These are phyloP conservation scores for Podospora fimiseda DNA, from an alignment of 495 filamentous ascomycete species.

Conservation along the genomic window DNA sequence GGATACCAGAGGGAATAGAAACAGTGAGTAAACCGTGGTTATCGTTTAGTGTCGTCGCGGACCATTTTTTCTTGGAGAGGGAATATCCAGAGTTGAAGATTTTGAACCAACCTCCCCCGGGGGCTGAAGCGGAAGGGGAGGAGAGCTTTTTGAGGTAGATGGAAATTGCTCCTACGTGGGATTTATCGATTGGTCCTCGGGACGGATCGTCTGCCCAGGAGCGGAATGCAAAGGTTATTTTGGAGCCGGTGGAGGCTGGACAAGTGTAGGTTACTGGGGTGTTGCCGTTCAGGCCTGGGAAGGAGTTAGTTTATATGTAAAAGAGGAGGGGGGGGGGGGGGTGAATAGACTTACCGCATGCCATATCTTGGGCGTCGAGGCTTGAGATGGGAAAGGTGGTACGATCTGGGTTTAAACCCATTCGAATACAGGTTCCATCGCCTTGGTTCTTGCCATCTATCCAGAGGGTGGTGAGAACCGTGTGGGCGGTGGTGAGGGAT, in stretches of 20 bases:
- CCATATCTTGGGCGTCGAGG: slow-evolving; percentile 52
- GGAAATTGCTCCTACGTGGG: slow-evolving; percentile 64
- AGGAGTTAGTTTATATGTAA: slow-evolving; percentile 2
- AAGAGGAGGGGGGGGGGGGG: neutral
- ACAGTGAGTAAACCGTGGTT: slow-evolving; percentile 58
- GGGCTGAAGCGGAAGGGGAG: slow-evolving; percentile 32
- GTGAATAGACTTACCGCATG: slow-evolving; percentile 56
- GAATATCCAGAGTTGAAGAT: slow-evolving; percentile 65
- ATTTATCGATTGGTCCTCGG: slow-evolving; percentile 51
- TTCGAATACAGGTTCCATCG: slow-evolving; percentile 63
- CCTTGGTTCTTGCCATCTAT: slow-evolving; percentile 60
- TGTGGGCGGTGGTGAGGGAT: slow-evolving; percentile 47
- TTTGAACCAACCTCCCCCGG: slow-evolving; percentile 74
- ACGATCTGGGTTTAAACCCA: slow-evolving; percentile 43
- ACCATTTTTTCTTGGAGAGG: slow-evolving; percentile 47
- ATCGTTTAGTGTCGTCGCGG: slow-evolving; percentile 58
- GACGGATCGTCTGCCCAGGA: slow-evolving; percentile 49
- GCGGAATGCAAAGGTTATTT: slow-evolving; percentile 58
- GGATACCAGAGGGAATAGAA: slow-evolving; percentile 52
- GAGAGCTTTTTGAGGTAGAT: slow-evolving; percentile 64
- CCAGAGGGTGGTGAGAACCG: slow-evolving; percentile 59
- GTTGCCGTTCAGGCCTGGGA: slow-evolving; percentile 50
- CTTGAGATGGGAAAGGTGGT: slow-evolving; percentile 49
- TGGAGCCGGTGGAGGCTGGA: slow-evolving; percentile 44
- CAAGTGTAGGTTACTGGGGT: slow-evolving; percentile 54